Percentiles rank a stretch among this genome's conserved stretches.
Evolutionary conservation across 2,329 filamentous ascomycete species (phyloP).

Genomic region (Escovopsis weberi): DNA sequence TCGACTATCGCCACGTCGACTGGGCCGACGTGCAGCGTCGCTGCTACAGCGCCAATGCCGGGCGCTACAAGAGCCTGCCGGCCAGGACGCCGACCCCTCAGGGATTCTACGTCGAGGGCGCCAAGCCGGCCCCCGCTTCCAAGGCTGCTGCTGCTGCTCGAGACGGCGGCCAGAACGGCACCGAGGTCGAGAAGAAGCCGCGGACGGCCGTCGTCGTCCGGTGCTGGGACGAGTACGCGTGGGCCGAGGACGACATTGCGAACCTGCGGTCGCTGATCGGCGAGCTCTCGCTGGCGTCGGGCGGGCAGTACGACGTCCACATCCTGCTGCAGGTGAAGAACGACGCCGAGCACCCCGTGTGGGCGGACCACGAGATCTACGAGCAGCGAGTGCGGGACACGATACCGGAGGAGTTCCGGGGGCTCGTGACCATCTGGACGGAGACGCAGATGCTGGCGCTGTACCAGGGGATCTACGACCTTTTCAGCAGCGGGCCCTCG

Average conservation of each 20-base stretch:
- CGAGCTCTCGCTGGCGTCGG: constrained; percentile 66
- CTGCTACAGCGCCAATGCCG: constrained; percentile 57
- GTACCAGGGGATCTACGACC: constrained; percentile 76
- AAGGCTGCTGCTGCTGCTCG: neutral
- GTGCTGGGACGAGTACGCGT: constrained; percentile 68
- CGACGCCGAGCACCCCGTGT: constrained; percentile 60
- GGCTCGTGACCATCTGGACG: constrained; percentile 83
- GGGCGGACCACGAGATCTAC: constrained; percentile 59
- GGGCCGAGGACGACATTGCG: constrained; percentile 66
- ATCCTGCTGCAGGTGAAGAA: constrained; percentile 73
- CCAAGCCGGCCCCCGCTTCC: neutral
- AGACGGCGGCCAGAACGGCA: constrained; percentile 3
- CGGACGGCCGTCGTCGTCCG: constrained; percentile 66
- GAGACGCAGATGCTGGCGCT: constrained; percentile 84
- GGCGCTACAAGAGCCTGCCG: constrained; percentile 46
- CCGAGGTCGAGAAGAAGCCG: constrained; percentile 7
- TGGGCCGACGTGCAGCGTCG: constrained; percentile 68
- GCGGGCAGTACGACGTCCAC: constrained; percentile 76
- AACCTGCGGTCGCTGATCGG: constrained; percentile 73
- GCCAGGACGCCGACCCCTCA: constrained; percentile 25
- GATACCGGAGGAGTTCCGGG: constrained; percentile 72
- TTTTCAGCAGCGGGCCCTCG: constrained; percentile 48
- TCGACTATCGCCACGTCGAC: constrained; percentile 63
- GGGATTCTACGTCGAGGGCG: constrained; percentile 33
- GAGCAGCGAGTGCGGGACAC: constrained; percentile 50